Base-by-base conservation (phyloP, 2,329 filamentous ascomycete genomes). In the Penicillium sp. region DNA sequence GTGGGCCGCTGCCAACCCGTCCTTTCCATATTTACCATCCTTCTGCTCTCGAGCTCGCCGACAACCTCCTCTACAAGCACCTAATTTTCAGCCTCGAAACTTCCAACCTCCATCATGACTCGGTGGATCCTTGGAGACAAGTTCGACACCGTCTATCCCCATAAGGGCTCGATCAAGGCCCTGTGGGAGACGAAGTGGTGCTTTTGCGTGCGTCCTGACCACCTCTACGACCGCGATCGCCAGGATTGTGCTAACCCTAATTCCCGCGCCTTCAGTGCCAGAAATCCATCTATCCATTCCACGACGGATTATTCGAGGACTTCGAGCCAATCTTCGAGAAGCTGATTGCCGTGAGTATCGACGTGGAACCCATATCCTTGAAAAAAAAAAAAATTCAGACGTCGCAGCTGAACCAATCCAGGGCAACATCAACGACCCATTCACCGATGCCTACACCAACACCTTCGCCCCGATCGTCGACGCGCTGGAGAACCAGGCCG, bases 141-240 rank as follows among this genome's bases (percentile, higher is more conserved):
- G 36, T 72, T 75, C 51, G 58, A 72, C 40, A 65, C 69, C 20
- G 59, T 68, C 31, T 71, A 73, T 31, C 72, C 79, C 14, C 80
- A 83, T 56, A 77, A 82, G 50, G 69, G 73, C 21, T 76, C 76
- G 16, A 80, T 83, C 50, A 70, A 76, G 56, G 74, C 75, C 7
- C 67, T 86, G 18, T 89, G 86, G 84, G 81, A 86, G 66, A 85
- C 80, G 5, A 87, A 86, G 64, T 89, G 84, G 84, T 81, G 81
- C 64, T 70, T 76, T 51, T 81, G 81, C 4, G 80, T 83, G 13
- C 20, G 23, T 28, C 15, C 19, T 18, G n/a, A n/a, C n/a, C n/a
- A 14, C 17, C 2, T 6, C 14, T 23, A 25, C 14, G 17, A 15
- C 5, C 4, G 3, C 3, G 23, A 13, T 10, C 15, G n/a, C 14